Evolutionary conservation across 2,329 filamentous ascomycete species (phyloP), one percentile per base, ranked within the genome.

Genomic region (Lasiodiplodia theobromae): DNA sequence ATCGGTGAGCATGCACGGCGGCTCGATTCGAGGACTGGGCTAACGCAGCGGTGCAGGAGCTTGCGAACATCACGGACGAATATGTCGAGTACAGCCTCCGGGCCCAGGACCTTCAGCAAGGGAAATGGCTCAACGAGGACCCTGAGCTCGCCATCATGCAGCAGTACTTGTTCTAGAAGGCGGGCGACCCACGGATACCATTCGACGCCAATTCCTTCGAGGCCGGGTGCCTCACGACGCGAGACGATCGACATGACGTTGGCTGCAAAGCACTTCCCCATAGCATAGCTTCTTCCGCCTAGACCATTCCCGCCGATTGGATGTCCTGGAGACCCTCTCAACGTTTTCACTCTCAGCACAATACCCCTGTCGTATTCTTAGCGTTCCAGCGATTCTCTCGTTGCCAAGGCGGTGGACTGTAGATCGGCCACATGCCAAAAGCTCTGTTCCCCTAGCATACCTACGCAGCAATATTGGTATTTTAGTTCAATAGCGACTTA

Each of bases 61-160:
- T 89, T 54, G 79, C 82, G 16, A 81, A 82, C 31, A 82, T 89
- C 70, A 88, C 87, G 16, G 86, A 90, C 71, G 80, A 83, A 56
- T 80, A 86, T 71, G 85, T 89, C 58, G 81, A 87, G 64, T 81
- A 83, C 68, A 85, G 86, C 37, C 82, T 90, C 21, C 84, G 85
- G 70, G 79, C 82, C 31, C 83, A 86, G 51, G 88, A 90, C 73
- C 73, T 80, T 53, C 79, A 84, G 52, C 86, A 87, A 71, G 85
- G 86, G 49, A 88, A 89, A 78, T 90, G 88, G 87, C 79, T 89
- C 54, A 78, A 80, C 47, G 88, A 90, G 70, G 88, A 90, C 73
- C 88, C 88, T 3, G 81, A 85, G 8, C 78, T 89, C 68, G 79
- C 81, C 18, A 80, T 80, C 23, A 86, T 88, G 58, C 81, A 80